Evolutionary conservation across 2,329 filamentous ascomycete species (phyloP).

Genomic region (Ophiocordyceps robertsii): DNA sequence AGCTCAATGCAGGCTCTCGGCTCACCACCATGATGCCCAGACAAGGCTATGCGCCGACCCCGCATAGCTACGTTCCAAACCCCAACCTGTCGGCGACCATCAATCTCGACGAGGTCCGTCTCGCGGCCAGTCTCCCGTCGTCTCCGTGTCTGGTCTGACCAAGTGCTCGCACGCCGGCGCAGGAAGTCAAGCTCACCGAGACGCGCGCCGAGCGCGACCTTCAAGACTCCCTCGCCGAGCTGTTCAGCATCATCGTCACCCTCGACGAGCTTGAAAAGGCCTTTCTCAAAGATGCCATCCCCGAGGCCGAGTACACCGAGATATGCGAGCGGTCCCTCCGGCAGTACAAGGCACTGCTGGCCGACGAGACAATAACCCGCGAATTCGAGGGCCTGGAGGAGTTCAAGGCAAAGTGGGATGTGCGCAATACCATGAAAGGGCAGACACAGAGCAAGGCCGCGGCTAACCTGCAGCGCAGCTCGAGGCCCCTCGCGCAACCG

Average conservation of each 20-base stretch:
- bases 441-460: neutral
- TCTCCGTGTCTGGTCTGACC: constrained; percentile 4
- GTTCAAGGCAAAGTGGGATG: constrained; percentile 87
- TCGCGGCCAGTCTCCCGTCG: neutral
- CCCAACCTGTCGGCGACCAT: constrained; percentile 74
- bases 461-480: constrained; percentile 41
- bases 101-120: constrained; percentile 73
- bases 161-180: neutral
- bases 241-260: constrained; percentile 95
- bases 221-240: constrained; percentile 89
- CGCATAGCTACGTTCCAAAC: constrained; percentile 83
- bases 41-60: constrained; percentile 76
- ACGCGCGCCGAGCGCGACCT: constrained; percentile 82
- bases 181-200: constrained; percentile 89
- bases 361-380: constrained; percentile 78
- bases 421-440: constrained; percentile 29
- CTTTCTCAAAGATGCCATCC: constrained; percentile 88
- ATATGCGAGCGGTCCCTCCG: constrained; percentile 88
- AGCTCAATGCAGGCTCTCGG: constrained; percentile 14
- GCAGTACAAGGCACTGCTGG: constrained; percentile 90
- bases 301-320: constrained; percentile 87
- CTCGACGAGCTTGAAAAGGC: constrained; percentile 93
- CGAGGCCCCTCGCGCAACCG: constrained; percentile 86
- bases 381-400: constrained; percentile 81
- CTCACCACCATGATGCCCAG: constrained; percentile 35